phyloP scores from a whole-genome alignment of 2,329 filamentous ascomycete genomes.

The Hymenoscyphus albidus region DNA sequence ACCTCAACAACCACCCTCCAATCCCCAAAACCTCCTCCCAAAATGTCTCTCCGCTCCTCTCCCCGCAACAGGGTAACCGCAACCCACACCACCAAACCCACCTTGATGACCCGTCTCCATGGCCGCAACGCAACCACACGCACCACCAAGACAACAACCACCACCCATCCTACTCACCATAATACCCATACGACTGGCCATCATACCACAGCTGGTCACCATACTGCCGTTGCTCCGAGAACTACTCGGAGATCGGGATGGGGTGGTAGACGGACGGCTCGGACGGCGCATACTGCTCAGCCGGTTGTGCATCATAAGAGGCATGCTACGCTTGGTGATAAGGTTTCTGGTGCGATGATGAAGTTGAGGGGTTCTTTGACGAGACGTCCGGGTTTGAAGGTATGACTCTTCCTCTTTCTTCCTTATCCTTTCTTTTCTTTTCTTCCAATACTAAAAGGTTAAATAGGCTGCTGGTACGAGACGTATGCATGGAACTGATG shows the following conservation, averaged over 20 bases:
- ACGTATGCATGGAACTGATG: constrained; percentile 71
- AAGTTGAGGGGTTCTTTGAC: constrained; percentile 69
- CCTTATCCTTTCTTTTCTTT: background rate
- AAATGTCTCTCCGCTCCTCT: constrained; percentile 14
- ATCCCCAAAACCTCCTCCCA: background rate
- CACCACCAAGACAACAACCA: constrained; percentile 32
- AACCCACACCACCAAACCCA: constrained; percentile 43
- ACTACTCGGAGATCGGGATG: constrained; percentile 24
- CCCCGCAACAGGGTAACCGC: constrained; percentile 35
- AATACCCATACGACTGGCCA: background rate
- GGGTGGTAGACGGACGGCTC: constrained; percentile 29
- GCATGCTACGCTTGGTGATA: constrained; percentile 67
- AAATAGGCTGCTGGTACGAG: constrained; percentile 67
- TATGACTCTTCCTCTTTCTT: constrained; percentile 34
- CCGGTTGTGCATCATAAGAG: constrained; percentile 61
- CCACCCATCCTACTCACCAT: constrained; percentile 20
- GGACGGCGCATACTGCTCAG: constrained; percentile 34
- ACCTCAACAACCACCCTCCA: constrained; percentile 2
- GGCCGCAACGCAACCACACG: constrained; percentile 37
- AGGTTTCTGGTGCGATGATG: constrained; percentile 71
- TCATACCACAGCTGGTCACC: constrained; percentile 6
- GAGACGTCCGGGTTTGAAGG: constrained; percentile 66
- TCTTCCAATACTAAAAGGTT: too few relatives aligned
- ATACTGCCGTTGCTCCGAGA: constrained; percentile 1
- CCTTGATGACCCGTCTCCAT: constrained; percentile 51